phyloP scores from a whole-genome alignment of 345 rosid genomes.

The Gynandropsis gynandra region DNA sequence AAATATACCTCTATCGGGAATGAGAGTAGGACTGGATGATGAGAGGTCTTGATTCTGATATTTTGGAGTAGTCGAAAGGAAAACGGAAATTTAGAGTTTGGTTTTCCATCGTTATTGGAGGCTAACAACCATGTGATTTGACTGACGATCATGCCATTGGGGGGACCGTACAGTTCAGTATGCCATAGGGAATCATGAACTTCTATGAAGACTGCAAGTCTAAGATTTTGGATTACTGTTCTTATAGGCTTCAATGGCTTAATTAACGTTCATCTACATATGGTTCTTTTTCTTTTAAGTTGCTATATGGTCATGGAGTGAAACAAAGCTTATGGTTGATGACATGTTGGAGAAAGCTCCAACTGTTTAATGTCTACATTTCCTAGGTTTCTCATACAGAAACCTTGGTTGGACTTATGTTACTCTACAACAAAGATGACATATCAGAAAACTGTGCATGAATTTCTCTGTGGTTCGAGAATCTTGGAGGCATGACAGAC shows the following conservation, averaged over 20 bases:
- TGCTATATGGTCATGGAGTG: too few relatives aligned
- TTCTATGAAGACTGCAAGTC: background rate
- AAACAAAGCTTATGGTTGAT: too few relatives aligned
- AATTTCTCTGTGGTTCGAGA: slow-evolving; percentile 48
- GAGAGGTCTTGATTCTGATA: background rate
- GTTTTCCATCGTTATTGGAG: background rate
- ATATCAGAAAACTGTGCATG: slow-evolving; percentile 31
- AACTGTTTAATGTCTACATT: slow-evolving; percentile 17
- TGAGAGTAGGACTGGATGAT: background rate
- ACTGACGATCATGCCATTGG: background rate
- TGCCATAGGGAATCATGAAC: background rate
- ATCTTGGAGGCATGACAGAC: slow-evolving; percentile 62
- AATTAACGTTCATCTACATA: too few relatives aligned
- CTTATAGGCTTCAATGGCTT: background rate
- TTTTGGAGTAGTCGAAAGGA: background rate
- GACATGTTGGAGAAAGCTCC: slow-evolving; percentile 6
- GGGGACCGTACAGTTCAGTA: slow-evolving; percentile 8
- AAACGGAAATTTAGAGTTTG: background rate
- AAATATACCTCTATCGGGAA: background rate
- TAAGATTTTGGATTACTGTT: background rate
- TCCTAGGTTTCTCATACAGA: slow-evolving; percentile 29
- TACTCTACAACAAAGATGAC: slow-evolving; percentile 36
- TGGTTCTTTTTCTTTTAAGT: too few relatives aligned
- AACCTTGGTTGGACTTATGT: slow-evolving; percentile 27
- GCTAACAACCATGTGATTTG: slow-evolving; percentile 10